Percentiles rank a stretch among this genome's conserved stretches.
These are phyloP conservation scores for Aspergillus pseudotamarii DNA, from an alignment of 2,329 filamentous ascomycete species.

Conservation along the genomic window DNA sequence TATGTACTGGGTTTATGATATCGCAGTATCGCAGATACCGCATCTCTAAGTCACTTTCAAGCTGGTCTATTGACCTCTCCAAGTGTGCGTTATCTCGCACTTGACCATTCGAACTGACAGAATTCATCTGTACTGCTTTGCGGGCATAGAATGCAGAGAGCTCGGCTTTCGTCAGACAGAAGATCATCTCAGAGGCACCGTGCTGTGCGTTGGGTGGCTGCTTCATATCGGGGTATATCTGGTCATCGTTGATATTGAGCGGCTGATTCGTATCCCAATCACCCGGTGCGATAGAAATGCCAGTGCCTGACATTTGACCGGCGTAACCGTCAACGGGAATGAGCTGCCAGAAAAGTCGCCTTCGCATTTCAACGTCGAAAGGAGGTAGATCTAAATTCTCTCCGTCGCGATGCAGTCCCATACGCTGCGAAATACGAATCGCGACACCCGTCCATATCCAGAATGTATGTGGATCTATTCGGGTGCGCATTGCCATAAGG, in stretches of 20 bases:
- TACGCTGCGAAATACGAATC: conserved; percentile 49
- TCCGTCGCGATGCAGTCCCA: conserved; percentile 54
- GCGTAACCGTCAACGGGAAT: conserved; percentile 27
- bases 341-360: conserved; percentile 31
- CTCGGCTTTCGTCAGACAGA: conserved; percentile 32
- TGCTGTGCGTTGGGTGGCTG: conserved; percentile 42
- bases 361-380: conserved; percentile 48
- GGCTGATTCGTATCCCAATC: conserved; percentile 31
- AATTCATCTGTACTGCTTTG: conserved; percentile 16
- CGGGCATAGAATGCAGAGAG: conserved; percentile 27
- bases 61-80: conserved; percentile 28
- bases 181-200: conserved; percentile 50
- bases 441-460: conserved; percentile 55
- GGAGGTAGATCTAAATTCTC: conserved; percentile 46
- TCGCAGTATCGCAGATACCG: conserved; percentile 40
- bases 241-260: conserved; percentile 46
- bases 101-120: conserved; percentile 4
- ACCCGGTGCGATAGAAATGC: conserved; percentile 15
- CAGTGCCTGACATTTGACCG: conserved; percentile 33
- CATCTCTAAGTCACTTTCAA: conserved; percentile 36
- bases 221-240: conserved; percentile 44
- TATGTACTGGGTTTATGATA: conserved; percentile 41
- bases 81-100: conserved; percentile 13
- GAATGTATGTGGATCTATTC: conserved; percentile 50
- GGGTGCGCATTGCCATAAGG: conserved; percentile 34